Base-by-base conservation (phyloP, 306 rosid species). In the Sechiopsis laciniata region DNA sequence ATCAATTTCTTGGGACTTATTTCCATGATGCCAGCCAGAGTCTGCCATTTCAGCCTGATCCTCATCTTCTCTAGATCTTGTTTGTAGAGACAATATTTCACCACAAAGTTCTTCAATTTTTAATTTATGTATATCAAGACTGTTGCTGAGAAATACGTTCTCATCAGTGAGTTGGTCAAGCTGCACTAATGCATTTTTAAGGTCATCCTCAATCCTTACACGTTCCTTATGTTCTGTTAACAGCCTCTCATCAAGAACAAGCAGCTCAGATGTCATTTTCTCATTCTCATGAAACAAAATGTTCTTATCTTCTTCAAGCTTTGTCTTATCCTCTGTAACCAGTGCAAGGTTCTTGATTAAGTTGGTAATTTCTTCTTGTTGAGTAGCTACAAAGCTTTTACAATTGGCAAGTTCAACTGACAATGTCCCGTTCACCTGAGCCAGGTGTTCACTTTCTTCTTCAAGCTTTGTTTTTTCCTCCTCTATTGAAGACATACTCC, bases 81-180 rank as follows among this genome's bases (percentile, higher is more conserved):
- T 78, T 66, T 80, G 52, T 40, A 76, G 79, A 78, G 80, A 74
- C 63, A 50, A 45, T 60, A 76, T 80, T 73, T 63, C 72, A 45
- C 69, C 71, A 76, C 74, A 80, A 75, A 78, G 77, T 76, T 90
- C 89, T 57, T 76, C 78, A 48, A 86, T 67, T 81, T 75, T 79
- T 60, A 86, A 84, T 80, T 86, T 90, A 55, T 86, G 80, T 21
- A 57, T 63, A 57, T 83, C 89, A 80, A 90, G 79, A 82, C 83
- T 78, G 84, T 83, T 78, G 66, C 74, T 78, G 62, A 87, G 91
- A 77, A 55, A 82, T 37, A 78, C 71, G 29, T 90, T 93, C 78
- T 88, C 97, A 65, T 85, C 74, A 6, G 84, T 81, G 75, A 90
- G 82, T 82, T 90, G 88, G 78, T 86, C 94, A 81, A 88, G 83